These are phyloP conservation scores for Gyrodon lividus DNA, from an alignment of 768 basidiomycete species.

Conservation along the genomic window DNA sequence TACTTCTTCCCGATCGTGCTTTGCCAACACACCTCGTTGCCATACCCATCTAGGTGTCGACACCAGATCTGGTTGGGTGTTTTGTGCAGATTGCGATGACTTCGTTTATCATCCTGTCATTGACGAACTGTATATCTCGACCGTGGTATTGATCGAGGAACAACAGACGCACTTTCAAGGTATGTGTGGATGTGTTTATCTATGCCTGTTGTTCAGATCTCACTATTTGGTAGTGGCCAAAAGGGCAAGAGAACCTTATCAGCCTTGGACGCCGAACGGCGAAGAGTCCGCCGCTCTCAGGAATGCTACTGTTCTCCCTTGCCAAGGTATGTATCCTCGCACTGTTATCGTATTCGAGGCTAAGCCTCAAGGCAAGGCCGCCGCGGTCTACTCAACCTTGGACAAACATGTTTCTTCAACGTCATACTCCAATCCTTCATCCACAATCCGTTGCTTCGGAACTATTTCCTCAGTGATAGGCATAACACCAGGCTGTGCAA, in stretches of 20 bases:
- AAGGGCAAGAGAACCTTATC: conserved; percentile 45
- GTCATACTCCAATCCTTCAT: conserved; percentile 87
- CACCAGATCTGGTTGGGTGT: conserved; percentile 69
- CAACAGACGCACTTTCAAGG: conserved; percentile 59
- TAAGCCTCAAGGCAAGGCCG: conserved; percentile 49
- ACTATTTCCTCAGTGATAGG: conserved; percentile 87
- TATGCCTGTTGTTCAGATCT: not conserved
- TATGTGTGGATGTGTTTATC: conserved; percentile 21
- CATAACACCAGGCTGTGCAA: conserved; percentile 78
- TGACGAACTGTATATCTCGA: conserved; percentile 43
- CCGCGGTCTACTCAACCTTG: conserved; percentile 84
- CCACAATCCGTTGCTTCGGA: conserved; percentile 85
- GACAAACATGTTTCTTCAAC: conserved; percentile 93
- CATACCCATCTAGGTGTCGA: conserved; percentile 57
- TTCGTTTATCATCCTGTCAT: conserved; percentile 63
- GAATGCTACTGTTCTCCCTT: conserved; percentile 53
- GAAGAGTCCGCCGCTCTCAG: conserved; percentile 47
- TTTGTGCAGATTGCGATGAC: conserved; percentile 72
- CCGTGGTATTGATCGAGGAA: conserved; percentile 58
- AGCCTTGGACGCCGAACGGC: conserved; percentile 46
- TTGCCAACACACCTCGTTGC: not conserved
- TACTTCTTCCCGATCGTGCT: not conserved
- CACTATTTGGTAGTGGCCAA: conserved; percentile 32
- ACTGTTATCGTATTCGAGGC: not conserved
- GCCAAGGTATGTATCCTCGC: conserved; percentile 56